phyloP scores from a whole-genome alignment of 2,329 filamentous ascomycete species.

The Seiridium cupressi region DNA sequence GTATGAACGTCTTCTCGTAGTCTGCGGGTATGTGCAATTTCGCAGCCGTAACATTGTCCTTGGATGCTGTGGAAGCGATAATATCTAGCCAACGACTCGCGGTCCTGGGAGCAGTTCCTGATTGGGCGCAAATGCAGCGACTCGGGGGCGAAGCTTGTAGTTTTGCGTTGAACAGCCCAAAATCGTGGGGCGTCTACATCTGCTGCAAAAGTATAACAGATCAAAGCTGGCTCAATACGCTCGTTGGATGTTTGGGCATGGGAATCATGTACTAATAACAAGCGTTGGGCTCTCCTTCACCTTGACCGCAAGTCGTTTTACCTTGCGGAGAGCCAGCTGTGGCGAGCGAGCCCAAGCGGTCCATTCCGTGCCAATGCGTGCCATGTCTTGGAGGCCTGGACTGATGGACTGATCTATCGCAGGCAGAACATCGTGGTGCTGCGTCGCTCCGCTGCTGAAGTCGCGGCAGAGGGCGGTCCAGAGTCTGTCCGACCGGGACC shows the following conservation, averaged over 20 bases:
- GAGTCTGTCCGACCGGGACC: neutral
- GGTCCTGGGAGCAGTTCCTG: neutral
- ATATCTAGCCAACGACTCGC: neutral
- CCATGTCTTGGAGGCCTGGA: neutral
- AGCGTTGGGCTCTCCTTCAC: neutral
- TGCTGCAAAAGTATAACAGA: neutral
- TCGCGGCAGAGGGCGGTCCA: neutral
- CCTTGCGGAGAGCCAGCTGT: neutral
- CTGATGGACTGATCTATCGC: neutral
- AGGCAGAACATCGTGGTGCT: neutral
- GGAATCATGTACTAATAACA: neutral
- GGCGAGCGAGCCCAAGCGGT: neutral
- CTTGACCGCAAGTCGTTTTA: neutral
- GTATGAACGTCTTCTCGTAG: neutral
- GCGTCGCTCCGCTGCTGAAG: neutral
- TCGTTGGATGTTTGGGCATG: neutral
- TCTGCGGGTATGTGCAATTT: neutral
- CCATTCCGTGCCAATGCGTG: neutral
- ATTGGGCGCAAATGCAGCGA: constrained; percentile 4
- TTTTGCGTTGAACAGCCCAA: neutral
- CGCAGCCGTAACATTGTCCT: neutral
- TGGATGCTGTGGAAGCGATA: neutral
- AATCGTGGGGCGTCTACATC: neutral
- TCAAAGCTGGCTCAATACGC: neutral
- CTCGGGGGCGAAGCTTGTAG: neutral